Evolutionary conservation across 371 early-diverging fungal genomes (phyloP).

Genomic region (Parasitella parasitica): DNA sequence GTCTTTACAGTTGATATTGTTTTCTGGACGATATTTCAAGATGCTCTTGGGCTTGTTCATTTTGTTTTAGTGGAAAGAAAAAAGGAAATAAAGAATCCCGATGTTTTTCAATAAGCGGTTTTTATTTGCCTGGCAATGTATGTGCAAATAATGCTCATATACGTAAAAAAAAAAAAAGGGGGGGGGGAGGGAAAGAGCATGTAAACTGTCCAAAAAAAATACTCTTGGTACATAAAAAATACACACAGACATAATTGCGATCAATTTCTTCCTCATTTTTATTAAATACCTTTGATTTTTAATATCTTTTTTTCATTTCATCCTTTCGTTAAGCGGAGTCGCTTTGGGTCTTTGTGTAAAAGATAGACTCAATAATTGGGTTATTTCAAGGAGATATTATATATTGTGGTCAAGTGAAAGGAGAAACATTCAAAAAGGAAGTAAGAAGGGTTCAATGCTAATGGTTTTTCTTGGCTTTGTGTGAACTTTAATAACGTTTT

Average conservation of each 20-base stretch:
- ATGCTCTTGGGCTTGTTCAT: conserved; percentile 24
- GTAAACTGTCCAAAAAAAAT: not conserved
- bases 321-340: not conserved
- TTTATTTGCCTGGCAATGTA: not conserved
- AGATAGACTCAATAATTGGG: not conserved
- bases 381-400: not conserved
- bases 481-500: too few relatives aligned
- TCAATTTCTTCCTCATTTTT: not conserved
- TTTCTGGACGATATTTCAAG: conserved; percentile 14
- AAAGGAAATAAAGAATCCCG: not conserved
- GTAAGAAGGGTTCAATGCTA: not conserved
- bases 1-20: not conserved
- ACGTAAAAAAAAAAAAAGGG: not conserved
- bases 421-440: not conserved
- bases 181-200: not conserved
- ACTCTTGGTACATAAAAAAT: not conserved
- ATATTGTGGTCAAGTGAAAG: not conserved
- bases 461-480: too few relatives aligned
- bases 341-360: not conserved
- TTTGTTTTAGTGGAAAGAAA: not conserved
- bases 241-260: not conserved
- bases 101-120: not conserved
- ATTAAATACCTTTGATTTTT: not conserved
- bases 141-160: not conserved
- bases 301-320: not conserved